Percentiles rank a stretch among this genome's conserved stretches.
Conservation (phyloP, 2,329 filamentous ascomycete genomes). For the Thermothelomyces thermophilus region DNA sequence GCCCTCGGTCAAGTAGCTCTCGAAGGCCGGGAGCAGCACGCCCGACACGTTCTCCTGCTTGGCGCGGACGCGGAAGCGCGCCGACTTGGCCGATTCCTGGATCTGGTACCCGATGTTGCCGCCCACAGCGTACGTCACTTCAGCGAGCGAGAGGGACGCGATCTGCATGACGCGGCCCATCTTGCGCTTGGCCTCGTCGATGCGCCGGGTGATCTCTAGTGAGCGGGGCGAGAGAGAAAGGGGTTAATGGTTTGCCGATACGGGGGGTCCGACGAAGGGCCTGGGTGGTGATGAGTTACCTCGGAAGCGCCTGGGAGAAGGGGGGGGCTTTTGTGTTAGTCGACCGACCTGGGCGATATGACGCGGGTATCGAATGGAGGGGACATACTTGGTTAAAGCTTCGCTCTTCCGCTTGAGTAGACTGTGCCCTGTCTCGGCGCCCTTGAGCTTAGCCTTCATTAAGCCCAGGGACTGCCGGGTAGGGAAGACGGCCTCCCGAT, state of each 20-base stretch:
- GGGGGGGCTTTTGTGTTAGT: constrained; percentile 17
- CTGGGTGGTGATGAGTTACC: constrained; percentile 47
- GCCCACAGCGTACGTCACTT: constrained; percentile 94
- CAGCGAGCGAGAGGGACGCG: constrained; percentile 91
- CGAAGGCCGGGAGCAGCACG: constrained; percentile 88
- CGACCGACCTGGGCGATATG: not conserved
- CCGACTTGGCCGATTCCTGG: constrained; percentile 88
- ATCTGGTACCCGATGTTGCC: constrained; percentile 96
- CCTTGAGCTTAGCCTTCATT: constrained; percentile 98
- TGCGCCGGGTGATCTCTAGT: constrained; percentile 89
- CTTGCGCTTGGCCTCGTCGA: constrained; percentile 98
- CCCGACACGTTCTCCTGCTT: constrained; percentile 98
- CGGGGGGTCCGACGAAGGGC: not conserved
- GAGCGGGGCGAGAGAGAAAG: not conserved
- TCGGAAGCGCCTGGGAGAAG: constrained; percentile 66
- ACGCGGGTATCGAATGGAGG: not conserved
- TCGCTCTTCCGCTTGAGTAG: constrained; percentile 97
- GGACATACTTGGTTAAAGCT: constrained; percentile 85
- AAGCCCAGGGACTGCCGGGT: constrained; percentile 93
- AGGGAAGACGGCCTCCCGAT: constrained; percentile 93
- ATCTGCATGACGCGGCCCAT: constrained; percentile 99
- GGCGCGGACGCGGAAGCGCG: constrained; percentile 85
- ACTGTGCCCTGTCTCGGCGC: constrained; percentile 83
- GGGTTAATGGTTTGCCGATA: not conserved
- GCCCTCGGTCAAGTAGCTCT: constrained; percentile 81